A percentile compares a stretch with the other conserved stretches of the same genome.
Conservation (phyloP, 306 rosid species). For the Pueraria montana region DNA sequence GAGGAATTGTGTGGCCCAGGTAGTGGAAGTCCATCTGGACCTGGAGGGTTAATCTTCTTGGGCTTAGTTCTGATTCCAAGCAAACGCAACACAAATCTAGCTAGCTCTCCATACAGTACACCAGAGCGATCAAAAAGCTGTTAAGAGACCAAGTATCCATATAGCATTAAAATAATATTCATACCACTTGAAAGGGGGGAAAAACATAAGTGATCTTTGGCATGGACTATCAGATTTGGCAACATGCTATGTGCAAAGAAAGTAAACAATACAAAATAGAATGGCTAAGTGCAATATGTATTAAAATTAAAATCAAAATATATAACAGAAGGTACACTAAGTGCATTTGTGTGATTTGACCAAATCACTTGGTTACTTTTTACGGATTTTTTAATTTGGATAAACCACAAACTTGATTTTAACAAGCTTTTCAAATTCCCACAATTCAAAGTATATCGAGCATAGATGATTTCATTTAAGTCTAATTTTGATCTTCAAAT, state of each 20-base stretch:
- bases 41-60: slow-evolving; percentile 56
- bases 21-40: slow-evolving; percentile 65
- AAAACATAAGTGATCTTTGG: neutral
- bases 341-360: neutral
- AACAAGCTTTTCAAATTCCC: slow-evolving; percentile 14
- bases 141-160: slow-evolving; percentile 28
- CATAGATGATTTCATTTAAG: neutral
- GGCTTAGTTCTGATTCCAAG: slow-evolving; percentile 73
- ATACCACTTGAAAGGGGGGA: neutral
- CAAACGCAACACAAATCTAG: slow-evolving; percentile 77
- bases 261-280: neutral
- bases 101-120: slow-evolving; percentile 82
- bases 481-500: neutral
- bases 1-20: slow-evolving; percentile 52
- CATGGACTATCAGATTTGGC: neutral
- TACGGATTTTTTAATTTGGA: neutral
- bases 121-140: slow-evolving; percentile 93
- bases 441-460: slow-evolving; percentile 51
- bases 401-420: neutral
- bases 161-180: neutral
- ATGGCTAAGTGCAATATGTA: neutral
- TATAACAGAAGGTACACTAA: neutral
- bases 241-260: neutral
- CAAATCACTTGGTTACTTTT: neutral
- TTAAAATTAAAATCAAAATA: neutral